Evolutionary conservation across 371 early-diverging fungal species (phyloP), one percentile per base, ranked within the genome.

Genomic region (Rhizoclosmatium hyalinum): DNA sequence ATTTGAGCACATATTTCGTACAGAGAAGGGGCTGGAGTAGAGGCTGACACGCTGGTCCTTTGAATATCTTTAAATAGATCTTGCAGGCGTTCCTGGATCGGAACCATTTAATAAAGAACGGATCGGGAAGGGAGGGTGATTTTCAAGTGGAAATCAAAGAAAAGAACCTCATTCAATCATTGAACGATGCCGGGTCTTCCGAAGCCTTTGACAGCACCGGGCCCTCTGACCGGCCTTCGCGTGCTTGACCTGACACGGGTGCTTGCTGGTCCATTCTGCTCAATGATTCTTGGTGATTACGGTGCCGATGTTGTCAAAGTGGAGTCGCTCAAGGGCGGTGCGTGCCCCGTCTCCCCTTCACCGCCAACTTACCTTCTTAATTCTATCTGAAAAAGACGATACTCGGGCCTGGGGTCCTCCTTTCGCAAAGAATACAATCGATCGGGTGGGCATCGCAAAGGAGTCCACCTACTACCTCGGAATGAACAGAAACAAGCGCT

Each of bases 231-330:
- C 0, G 78, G 78, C 17, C 17, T 78, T n/a, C 66, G 69, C 2
- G 75, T 81, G 47, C 68, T 81, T 3, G 81, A 81, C 54, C 62
- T 81, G 3, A 78, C 78, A n/a, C 78, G 81, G 4, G 76, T 81
- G 57, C 73, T 81, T 12, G 81, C 81, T 3, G 81, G 78, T 3
- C 77, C 77, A 5, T 70, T 76, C 57, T 68, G 74, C 70, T 45
- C 70, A 21, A 47, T 69, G 53, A 76, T 70, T 39, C 73, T 79
- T 42, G 61, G 70, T 69, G 57, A 58, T 21, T 74, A 71, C 65
- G 92, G 94, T n/a, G 97, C 97, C 1, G 94, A 95, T 41, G 90
- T 96, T 2, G 91, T 95, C 81, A 96, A 96, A 72, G 81, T 96
- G 43, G 97, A 96, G 80, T 88, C 92, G 46, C 95, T 95, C 1